Evolutionary conservation across 768 basidiomycete genomes (phyloP), one percentile per base, ranked within the genome.

Genomic region (Galerina marginata): DNA sequence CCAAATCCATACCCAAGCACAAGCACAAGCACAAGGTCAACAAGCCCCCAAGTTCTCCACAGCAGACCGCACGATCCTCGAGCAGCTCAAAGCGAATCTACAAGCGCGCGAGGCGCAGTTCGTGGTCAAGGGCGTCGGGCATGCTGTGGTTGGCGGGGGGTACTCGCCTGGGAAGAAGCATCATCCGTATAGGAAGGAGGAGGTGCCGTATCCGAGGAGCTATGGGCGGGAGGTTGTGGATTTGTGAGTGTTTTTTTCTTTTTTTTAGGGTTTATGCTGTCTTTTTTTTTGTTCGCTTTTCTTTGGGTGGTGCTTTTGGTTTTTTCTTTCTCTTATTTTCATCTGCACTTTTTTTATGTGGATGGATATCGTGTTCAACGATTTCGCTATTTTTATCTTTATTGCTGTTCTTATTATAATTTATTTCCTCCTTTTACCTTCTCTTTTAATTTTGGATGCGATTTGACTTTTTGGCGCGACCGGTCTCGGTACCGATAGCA

Each of bases 161-260:
- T 65, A 69, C 10, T 65, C 68, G 49, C 61, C 67, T 5, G 81
- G 81, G 12, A 83, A 83, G 69, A 83, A 80, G 61, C 83, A 90
- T 59, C 89, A 91, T 71, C 77, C 83, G 12, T 85, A 77, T 65
- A 62, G 70, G 5, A 68, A 70, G 39, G 68, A 77, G 14, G 81
- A 83, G 48, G 89, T 86, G 4, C 89, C 90, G 11, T 92, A 90
- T 69, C 89, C 90, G 7, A 78, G 87, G 62, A 84, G 81, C 66
- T 91, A 89, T 67, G 88, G 86, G 58, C 74, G 81, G 15, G 79
- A 83, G 36, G 83, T 86, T 40, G 69, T 90, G 25, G 90, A 91
- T 74, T 68, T 88, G 90, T 91, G 69, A 78, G 89, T 84, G 10
- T 53, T 20, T 44, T 43, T 36, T 39, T 62, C 51, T 47, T 63